Evolutionary conservation across 1,284 basidiomycete species (phyloP).

Genomic region (Trametes hirsuta): DNA sequence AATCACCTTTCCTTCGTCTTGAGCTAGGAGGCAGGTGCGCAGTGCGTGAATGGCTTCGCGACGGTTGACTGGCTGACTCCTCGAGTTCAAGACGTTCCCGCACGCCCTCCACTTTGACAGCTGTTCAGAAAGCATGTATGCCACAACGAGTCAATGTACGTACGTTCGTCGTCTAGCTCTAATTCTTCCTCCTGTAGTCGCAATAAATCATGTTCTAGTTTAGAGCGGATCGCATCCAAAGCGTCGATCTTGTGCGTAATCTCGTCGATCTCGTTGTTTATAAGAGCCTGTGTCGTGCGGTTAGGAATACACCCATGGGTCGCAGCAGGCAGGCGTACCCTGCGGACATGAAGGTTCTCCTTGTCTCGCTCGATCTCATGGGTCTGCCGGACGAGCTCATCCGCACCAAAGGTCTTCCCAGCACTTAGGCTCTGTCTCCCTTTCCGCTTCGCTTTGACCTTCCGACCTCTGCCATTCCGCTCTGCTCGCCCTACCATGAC

Average conservation of each 20-base stretch:
- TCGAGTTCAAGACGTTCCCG: conserved; percentile 81
- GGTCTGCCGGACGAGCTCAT: conserved; percentile 81
- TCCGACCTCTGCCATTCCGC: conserved; percentile 32
- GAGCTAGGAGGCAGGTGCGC: conserved; percentile 63
- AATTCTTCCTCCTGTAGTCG: conserved; percentile 94
- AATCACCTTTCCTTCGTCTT: conserved; percentile 72
- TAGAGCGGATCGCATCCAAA: conserved; percentile 80
- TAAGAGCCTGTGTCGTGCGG: conserved; percentile 60
- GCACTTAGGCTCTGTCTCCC: conserved; percentile 71
- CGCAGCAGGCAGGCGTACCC: conserved; percentile 55
- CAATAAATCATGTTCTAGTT: conserved; percentile 83
- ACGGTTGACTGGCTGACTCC: conserved; percentile 45
- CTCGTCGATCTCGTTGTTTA: conserved; percentile 85
- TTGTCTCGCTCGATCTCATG: conserved; percentile 88
- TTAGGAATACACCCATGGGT: conserved; percentile 9
- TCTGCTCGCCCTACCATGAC: conserved; percentile 55
- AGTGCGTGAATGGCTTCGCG: conserved; percentile 39
- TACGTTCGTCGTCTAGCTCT: conserved; percentile 90
- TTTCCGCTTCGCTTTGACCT: conserved; percentile 57
- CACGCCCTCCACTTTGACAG: conserved; percentile 76
- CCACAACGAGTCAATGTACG: conserved; percentile 41
- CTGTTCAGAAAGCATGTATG: not conserved
- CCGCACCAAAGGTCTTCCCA: conserved; percentile 74
- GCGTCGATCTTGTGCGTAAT: conserved; percentile 88
- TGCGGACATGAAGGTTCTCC: conserved; percentile 85